Evolutionary conservation across 495 filamentous ascomycete species (phyloP).

Genomic region (Penicillium taxi): DNA sequence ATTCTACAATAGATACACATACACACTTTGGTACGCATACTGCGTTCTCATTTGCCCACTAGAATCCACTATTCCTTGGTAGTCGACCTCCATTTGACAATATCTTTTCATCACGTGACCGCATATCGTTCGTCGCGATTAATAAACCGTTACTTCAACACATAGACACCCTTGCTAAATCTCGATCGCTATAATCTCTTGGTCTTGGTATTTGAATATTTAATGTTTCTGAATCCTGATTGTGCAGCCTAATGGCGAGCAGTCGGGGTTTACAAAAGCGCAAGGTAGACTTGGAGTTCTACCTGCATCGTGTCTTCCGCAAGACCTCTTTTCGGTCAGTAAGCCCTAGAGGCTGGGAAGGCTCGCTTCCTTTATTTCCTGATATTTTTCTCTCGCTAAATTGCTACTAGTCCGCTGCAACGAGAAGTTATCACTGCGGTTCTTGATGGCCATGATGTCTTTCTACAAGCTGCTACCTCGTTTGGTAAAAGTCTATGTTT

Average conservation of each 20-base stretch:
- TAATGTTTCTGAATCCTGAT: constrained; percentile 3
- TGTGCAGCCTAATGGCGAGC: constrained; percentile 23
- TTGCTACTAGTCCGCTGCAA: constrained; percentile 60
- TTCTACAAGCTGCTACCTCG: constrained; percentile 91
- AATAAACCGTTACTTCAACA: not conserved
- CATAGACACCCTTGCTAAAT: not conserved
- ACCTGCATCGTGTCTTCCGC: constrained; percentile 71
- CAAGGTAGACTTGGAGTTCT: constrained; percentile 70
- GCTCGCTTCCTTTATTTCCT: too few relatives aligned
- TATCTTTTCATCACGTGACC: constrained; percentile 7
- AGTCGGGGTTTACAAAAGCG: constrained; percentile 13
- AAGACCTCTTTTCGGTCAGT: constrained; percentile 64
- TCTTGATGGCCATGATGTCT: constrained; percentile 81
- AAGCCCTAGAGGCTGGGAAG: too few relatives aligned
- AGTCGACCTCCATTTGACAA: constrained; percentile 1
- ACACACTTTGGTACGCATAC: too few relatives aligned
- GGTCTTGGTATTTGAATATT: too few relatives aligned
- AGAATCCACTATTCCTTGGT: too few relatives aligned
- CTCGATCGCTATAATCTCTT: too few relatives aligned
- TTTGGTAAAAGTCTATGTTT: constrained; percentile 95
- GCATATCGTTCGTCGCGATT: constrained; percentile 3
- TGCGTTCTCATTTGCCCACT: not conserved
- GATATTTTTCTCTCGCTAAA: too few relatives aligned
- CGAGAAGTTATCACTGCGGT: constrained; percentile 78
- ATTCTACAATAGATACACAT: too few relatives aligned